Base-by-base conservation (phyloP, 495 filamentous ascomycete genomes). In the Penicillium macrosclerotiorum region DNA sequence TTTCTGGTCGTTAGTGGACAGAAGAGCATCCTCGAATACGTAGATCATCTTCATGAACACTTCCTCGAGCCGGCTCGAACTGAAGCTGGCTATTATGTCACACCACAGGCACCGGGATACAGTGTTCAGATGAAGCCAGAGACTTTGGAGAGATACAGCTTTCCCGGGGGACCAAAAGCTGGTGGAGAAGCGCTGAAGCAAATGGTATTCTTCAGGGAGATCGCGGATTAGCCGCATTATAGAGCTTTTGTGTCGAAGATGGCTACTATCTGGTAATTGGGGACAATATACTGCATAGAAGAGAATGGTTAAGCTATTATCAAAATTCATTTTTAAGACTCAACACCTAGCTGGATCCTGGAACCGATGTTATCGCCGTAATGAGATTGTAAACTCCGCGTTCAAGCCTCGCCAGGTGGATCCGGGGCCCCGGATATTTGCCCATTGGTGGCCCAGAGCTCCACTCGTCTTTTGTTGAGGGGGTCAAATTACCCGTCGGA, bases 21-120 rank as follows among this genome's bases (percentile, higher is more conserved):
- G 75, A 73, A 78, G 64, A 86, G 81, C 32, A 74, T 96, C 40
- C 67, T 96, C 42, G 91, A 96, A 72, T 95, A 90, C 69, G 88
- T 96, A 8, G 91, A 95, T 53, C 88, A 94, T 62, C 65, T 96
- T 60, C 91, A 96, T 59, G 91, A 95, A 75, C 90, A 95, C 67
- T 96, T 95, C 59, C 68, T 88, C 59, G 74, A 95, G 61, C 91
- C 91, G 4, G 73, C 80, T 6, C 80, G 82, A 17, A 86, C 95
- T 30, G 80, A 83, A 62, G 83, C 90, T 58, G 91, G 91, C 2
- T 94, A 88, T 63, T 93, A 93, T 68, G 85, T 82, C 47, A 95
- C 91, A 1, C 91, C 91, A 0, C 84, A 53, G 36, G 76, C 81
- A 47, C 73, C 85, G 0, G 87, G 87, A 0, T 90, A 90, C 26